phyloP scores from a whole-genome alignment of 768 basidiomycete genomes.

The Mycena amicta region DNA sequence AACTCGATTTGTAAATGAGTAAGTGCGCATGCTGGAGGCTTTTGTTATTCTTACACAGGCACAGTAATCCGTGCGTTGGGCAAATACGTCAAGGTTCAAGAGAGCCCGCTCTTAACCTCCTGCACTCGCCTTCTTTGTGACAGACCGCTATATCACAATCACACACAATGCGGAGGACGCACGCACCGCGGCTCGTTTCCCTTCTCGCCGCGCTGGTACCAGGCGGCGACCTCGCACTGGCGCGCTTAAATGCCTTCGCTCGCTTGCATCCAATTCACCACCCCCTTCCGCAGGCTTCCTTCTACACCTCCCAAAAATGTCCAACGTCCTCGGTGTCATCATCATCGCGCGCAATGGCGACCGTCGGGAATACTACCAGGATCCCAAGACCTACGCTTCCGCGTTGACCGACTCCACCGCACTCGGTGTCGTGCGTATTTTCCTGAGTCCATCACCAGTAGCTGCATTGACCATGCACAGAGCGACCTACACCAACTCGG shows the following conservation, averaged over 20 bases:
- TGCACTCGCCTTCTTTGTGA: too few relatives aligned
- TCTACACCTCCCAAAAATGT: constrained; percentile 27
- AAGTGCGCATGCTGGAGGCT: too few relatives aligned
- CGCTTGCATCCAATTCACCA: not conserved
- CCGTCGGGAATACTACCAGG: constrained; percentile 67
- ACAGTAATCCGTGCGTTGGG: too few relatives aligned
- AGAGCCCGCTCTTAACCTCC: too few relatives aligned
- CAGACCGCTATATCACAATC: not conserved
- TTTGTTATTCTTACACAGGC: too few relatives aligned
- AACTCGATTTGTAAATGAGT: too few relatives aligned
- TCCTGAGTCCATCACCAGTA: not conserved
- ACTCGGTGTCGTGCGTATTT: constrained; percentile 19
- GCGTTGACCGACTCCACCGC: constrained; percentile 29
- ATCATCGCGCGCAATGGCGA: constrained; percentile 82
- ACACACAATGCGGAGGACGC: not conserved
- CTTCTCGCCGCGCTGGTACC: not conserved
- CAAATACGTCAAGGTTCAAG: too few relatives aligned
- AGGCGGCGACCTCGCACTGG: not conserved
- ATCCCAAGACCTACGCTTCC: constrained; percentile 67
- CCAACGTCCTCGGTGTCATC: constrained; percentile 76
- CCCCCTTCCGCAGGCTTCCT: not conserved
- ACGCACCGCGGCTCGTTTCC: not conserved
- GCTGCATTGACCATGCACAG: constrained; percentile 34
- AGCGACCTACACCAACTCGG: constrained; percentile 72
- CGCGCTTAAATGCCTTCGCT: not conserved